Evolutionary conservation across 768 basidiomycete genomes (phyloP).

Genomic region (Tylopilus vinaceipallidus): DNA sequence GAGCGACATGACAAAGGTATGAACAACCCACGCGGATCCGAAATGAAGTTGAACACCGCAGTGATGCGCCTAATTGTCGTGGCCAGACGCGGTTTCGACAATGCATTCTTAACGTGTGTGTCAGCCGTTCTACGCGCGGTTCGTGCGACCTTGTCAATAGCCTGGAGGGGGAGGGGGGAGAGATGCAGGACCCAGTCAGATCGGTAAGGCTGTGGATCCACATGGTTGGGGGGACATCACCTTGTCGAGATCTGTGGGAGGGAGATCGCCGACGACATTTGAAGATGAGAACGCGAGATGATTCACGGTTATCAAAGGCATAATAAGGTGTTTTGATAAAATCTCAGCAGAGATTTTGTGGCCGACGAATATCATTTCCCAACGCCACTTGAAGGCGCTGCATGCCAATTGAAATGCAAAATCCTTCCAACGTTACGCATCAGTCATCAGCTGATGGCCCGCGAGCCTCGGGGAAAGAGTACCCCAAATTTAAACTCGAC

Average conservation of each 20-base stretch:
- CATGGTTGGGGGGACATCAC: slow-evolving; percentile 32
- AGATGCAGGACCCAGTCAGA: slow-evolving; percentile 6
- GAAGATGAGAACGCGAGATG: slow-evolving; percentile 66
- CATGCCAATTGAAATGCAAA: slow-evolving; percentile 60
- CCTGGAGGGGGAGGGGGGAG: slow-evolving; percentile 43
- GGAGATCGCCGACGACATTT: slow-evolving; percentile 53
- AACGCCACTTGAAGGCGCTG: slow-evolving; percentile 70
- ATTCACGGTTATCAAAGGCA: slow-evolving; percentile 70
- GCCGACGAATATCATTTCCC: slow-evolving; percentile 70
- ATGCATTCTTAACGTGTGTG: slow-evolving; percentile 68
- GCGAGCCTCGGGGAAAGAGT: slow-evolving; percentile 11
- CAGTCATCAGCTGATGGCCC: slow-evolving; percentile 10
- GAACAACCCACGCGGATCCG: slow-evolving; percentile 58
- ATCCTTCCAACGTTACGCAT: slow-evolving; percentile 46
- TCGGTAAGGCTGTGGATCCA: not conserved
- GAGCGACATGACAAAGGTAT: slow-evolving; percentile 5
- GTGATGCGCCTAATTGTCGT: slow-evolving; percentile 70
- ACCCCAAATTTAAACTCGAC: slow-evolving; percentile 61
- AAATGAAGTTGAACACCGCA: slow-evolving; percentile 64
- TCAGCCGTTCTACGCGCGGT: slow-evolving; percentile 66
- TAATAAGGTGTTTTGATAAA: slow-evolving; percentile 74
- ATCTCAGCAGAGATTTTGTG: slow-evolving; percentile 65
- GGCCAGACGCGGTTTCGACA: slow-evolving; percentile 66
- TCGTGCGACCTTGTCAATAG: slow-evolving; percentile 67
- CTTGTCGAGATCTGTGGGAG: slow-evolving; percentile 64